Evolutionary conservation across 1,284 basidiomycete species (phyloP), one percentile per base, ranked within the genome.

Genomic region (Tilletia walkeri): DNA sequence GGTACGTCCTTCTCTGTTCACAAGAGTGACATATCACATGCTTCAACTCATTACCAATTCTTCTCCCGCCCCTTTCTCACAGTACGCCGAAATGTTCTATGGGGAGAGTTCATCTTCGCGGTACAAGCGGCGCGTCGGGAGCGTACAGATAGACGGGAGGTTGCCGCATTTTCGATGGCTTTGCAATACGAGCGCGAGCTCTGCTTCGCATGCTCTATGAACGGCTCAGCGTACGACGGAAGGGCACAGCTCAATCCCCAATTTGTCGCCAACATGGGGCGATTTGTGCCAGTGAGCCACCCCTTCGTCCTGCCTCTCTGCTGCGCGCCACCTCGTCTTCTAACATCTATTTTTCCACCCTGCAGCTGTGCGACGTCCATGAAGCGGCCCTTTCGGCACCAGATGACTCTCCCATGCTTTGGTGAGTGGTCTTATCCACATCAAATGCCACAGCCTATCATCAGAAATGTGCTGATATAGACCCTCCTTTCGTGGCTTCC

Each of bases 361-460:
- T 6, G 7, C 30, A 63, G 59, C 59, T 63, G 30, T 63, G 59
- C 20, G 59, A 63, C 9, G 59, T 63, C 3, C 59, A 63, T 39
- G 59, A 63, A 18, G 36, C 59, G 18, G 59, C 56, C 1, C 20
- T 59, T 1, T 14, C 59, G 36, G 7, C 7, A 16, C 34, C 59
- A 4, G 38, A 41, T 34, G 59, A 63, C 14, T 9, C 6, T 34
- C 36, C 34, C 18, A 18, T 18, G 36, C n/a, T 63, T 9, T 63
- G 59, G 59, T 63, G 59, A 63, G 34, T 59, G 4, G 10, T 24
- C 24, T n/a, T 5, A 5, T 30, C 18, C 7, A 20, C 36, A 12
- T 5, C 56, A 5, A 4, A 34, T 18, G 4, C 18, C n/a, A 4
- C 10, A 36, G 24, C 24, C 24, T 30, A 30, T 30, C 24, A 30